Evolutionary conservation across 108 stramenopile species (phyloP).

Genomic region (Ochromonas danica): DNA sequence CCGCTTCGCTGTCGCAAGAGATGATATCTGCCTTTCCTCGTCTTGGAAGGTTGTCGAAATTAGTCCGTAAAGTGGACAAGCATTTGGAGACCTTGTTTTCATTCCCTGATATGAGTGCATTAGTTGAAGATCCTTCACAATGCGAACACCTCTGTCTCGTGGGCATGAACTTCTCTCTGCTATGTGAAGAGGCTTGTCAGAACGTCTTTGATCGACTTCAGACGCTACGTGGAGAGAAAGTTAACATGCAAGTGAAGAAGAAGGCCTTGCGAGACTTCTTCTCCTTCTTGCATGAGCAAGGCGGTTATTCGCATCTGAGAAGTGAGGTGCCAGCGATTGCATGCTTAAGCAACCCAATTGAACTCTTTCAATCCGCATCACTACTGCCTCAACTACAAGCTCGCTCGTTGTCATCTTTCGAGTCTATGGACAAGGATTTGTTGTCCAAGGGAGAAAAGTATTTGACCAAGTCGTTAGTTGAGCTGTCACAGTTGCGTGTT

Average conservation of each 20-base stretch:
- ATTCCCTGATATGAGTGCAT: neutral
- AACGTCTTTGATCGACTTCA: slow-evolving; percentile 79
- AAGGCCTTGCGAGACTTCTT: slow-evolving; percentile 65
- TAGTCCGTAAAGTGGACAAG: neutral
- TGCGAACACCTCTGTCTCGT: too few relatives aligned
- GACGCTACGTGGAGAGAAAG: slow-evolving; percentile 63
- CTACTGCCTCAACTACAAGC: too few relatives aligned
- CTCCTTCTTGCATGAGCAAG: slow-evolving; percentile 79
- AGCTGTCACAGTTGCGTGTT: slow-evolving; percentile 37
- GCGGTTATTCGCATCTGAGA: slow-evolving; percentile 62
- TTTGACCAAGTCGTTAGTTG: slow-evolving; percentile 38
- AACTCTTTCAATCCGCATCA: too few relatives aligned
- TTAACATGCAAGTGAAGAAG: slow-evolving; percentile 81
- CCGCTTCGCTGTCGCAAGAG: neutral
- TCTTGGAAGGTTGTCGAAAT: too few relatives aligned
- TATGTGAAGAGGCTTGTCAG: slow-evolving; percentile 60
- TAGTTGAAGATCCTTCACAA: neutral
- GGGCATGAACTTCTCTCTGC: slow-evolving; percentile 43
- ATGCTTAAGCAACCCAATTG: neutral
- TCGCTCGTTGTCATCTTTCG: too few relatives aligned
- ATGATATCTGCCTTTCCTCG: too few relatives aligned
- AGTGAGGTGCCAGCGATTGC: neutral
- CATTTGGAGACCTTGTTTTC: neutral
- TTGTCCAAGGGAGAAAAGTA: slow-evolving; percentile 45
- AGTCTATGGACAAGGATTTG: too few relatives aligned